A percentile compares a stretch with the other conserved stretches of the same genome.
phyloP scores from a whole-genome alignment of 1,284 basidiomycete species.

The Heliocybe sulcata region DNA sequence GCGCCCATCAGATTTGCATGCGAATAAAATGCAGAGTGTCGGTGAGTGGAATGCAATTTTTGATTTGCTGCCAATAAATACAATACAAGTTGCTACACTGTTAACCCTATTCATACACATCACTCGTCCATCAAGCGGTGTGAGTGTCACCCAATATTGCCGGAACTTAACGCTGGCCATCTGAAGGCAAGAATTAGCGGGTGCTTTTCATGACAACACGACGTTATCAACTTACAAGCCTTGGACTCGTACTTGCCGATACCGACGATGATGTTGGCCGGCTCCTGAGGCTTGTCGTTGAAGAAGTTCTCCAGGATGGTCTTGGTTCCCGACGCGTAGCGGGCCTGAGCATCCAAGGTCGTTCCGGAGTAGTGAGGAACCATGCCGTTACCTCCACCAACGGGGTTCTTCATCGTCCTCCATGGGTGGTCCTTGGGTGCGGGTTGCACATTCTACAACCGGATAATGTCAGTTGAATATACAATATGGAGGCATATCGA shows the following conservation, averaged over 20 bases:
- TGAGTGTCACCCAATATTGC: background rate
- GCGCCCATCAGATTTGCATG: too few relatives aligned
- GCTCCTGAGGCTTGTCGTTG: conserved; percentile 58
- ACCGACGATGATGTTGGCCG: conserved; percentile 79
- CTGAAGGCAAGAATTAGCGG: background rate
- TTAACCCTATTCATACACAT: background rate
- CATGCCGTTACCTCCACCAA: conserved; percentile 81
- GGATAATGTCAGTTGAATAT: background rate
- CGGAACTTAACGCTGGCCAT: background rate
- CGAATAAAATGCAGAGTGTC: too few relatives aligned
- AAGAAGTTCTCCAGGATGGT: conserved; percentile 82
- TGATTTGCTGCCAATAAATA: conserved; percentile 1
- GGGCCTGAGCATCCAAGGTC: conserved; percentile 86
- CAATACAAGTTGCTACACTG: background rate
- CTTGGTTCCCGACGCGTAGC: conserved; percentile 81
- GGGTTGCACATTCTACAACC: conserved; percentile 63
- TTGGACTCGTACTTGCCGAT: conserved; percentile 50
- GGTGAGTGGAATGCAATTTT: background rate
- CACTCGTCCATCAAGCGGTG: background rate
- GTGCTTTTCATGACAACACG: background rate
- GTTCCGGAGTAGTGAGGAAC: conserved; percentile 87
- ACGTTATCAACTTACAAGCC: conserved; percentile 42
- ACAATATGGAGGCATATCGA: background rate
- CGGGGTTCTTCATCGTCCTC: conserved; percentile 77
- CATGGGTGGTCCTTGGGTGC: conserved; percentile 83